Percentiles rank a stretch among this genome's conserved stretches.
phyloP scores from a whole-genome alignment of 192 early-diverging fungal species.

The Backusella sp. region DNA sequence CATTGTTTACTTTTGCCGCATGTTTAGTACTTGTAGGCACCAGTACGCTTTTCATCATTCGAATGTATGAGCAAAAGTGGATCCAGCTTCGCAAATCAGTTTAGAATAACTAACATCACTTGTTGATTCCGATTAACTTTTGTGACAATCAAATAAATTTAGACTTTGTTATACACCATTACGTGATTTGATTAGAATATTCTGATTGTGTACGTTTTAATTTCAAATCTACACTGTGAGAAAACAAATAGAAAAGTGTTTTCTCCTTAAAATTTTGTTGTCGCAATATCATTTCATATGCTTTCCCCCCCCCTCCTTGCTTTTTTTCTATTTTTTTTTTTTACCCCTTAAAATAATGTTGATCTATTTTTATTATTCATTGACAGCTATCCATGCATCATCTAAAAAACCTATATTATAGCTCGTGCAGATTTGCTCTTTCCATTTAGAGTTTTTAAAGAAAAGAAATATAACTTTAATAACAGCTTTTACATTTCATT shows the following conservation, averaged over 20 bases:
- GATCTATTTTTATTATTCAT: too few species aligned
- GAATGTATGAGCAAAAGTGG: neutral
- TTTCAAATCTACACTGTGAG: neutral
- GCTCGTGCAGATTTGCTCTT: too few species aligned
- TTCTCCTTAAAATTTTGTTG: neutral
- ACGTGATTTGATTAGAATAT: neutral
- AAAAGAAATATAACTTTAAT: too few species aligned
- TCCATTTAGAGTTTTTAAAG: too few species aligned
- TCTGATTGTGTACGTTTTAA: neutral
- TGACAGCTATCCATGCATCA: too few species aligned
- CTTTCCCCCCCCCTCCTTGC: too few species aligned
- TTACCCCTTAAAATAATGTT: too few species aligned
- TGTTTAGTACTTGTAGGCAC: neutral
- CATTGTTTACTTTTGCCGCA: slow-evolving; percentile 32
- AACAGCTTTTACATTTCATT: too few species aligned
- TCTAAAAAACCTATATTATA: too few species aligned
- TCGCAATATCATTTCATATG: too few species aligned
- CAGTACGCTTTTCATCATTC: neutral
- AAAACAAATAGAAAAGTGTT: neutral
- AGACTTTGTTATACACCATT: neutral
- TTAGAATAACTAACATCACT: slow-evolving; percentile 6
- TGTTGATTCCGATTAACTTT: neutral
- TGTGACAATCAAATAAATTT: neutral
- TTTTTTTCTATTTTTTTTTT: too few species aligned
- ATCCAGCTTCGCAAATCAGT: neutral